Evolutionary conservation across 1,139 yeast species (phyloP).

Genomic region (Pneumocystis wakefieldiae): DNA sequence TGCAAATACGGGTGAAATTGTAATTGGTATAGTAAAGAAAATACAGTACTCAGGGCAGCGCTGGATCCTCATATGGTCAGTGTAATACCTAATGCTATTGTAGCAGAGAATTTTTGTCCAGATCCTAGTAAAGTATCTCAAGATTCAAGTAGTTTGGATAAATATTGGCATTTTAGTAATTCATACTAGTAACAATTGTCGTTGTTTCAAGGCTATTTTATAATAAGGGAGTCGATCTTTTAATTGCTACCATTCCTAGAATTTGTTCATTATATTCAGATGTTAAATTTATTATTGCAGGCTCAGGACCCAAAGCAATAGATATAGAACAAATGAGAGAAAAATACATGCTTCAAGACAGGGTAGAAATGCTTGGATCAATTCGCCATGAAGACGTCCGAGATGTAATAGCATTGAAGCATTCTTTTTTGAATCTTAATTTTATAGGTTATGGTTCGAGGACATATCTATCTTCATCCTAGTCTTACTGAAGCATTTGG

Average conservation of each 20-base stretch:
- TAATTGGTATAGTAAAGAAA: conserved; percentile 43
- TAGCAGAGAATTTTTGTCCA: conserved; percentile 68
- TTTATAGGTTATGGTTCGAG: conserved; percentile 61
- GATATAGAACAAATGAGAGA: conserved; percentile 95
- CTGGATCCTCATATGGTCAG: conserved; percentile 64
- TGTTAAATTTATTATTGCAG: conserved; percentile 76
- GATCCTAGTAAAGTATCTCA: conserved; percentile 23
- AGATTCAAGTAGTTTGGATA: conserved; percentile 15
- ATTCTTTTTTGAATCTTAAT: not conserved
- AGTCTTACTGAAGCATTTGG: conserved; percentile 96
- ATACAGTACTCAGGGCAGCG: conserved; percentile 76
- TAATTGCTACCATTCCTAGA: conserved; percentile 73
- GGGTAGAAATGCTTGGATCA: conserved; percentile 74
- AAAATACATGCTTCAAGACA: conserved; percentile 65
- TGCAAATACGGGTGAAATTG: no score
- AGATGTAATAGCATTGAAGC: conserved; percentile 24
- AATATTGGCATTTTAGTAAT: not conserved
- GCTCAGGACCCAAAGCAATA: conserved; percentile 90
- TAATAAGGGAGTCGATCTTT: conserved; percentile 89
- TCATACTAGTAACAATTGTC: conserved; percentile 47
- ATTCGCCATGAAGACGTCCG: conserved; percentile 87
- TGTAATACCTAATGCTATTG: conserved; percentile 93
- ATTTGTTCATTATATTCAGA: conserved; percentile 51
- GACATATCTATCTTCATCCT: conserved; percentile 88
- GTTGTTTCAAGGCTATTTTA: conserved; percentile 84